Percentiles rank a stretch among this genome's conserved stretches.
Evolutionary conservation across 805 yeast genomes (phyloP).

Genomic region (Kregervanrija pseudodelftensis): DNA sequence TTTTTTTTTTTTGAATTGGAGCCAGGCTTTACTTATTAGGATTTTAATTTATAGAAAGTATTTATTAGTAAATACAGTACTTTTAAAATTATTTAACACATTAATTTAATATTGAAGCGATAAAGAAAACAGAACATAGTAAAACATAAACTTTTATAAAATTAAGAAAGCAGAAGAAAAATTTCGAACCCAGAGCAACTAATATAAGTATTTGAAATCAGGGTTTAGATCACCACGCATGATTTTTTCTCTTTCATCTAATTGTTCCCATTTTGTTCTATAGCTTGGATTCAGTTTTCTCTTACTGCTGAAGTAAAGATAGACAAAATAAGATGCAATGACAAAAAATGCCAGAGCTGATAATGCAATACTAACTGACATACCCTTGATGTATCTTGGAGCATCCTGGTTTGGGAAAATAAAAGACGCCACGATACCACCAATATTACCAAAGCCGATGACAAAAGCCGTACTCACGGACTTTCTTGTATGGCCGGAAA

Average conservation of each 20-base stretch:
- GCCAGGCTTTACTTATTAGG: no score
- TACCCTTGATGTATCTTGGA: slow-evolving; percentile 51
- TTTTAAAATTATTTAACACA: neutral
- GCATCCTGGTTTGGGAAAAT: slow-evolving; percentile 48
- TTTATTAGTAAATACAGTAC: no score
- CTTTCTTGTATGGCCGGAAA: slow-evolving; percentile 57
- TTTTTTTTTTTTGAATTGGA: no score
- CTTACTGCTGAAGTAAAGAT: slow-evolving; percentile 27
- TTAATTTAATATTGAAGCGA: neutral
- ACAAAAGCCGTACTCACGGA: slow-evolving; percentile 43
- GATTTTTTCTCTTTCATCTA: slow-evolving; percentile 23
- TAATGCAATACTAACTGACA: slow-evolving; percentile 43
- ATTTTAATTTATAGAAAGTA: no score
- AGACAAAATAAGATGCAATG: slow-evolving; percentile 25
- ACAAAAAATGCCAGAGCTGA: slow-evolving; percentile 33
- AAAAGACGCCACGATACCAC: slow-evolving; percentile 61
- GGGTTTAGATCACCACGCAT: slow-evolving; percentile 35
- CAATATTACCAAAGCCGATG: slow-evolving; percentile 69
- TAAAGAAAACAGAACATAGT: neutral
- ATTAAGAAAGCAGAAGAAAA: neutral
- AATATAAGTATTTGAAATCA: slow-evolving; percentile 40
- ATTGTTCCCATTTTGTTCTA: slow-evolving; percentile 21
- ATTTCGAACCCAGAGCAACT: neutral
- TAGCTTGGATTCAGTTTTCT: slow-evolving; percentile 28
- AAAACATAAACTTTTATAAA: neutral